Base-by-base conservation (phyloP, 345 rosid species). In the Hibiscus tridactylites region DNA sequence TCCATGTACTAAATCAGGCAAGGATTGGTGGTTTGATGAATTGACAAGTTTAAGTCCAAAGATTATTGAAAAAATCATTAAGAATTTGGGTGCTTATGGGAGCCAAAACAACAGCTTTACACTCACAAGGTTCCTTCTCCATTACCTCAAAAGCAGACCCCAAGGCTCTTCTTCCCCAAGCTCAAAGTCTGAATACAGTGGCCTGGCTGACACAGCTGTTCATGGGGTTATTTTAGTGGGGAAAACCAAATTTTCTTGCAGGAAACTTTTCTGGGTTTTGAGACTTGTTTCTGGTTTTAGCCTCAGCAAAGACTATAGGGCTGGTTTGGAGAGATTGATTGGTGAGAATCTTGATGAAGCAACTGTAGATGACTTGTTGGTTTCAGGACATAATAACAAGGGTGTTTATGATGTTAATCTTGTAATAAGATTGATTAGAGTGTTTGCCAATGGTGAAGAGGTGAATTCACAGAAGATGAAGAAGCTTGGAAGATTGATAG, bases 1-100 rank as follows among this genome's bases (percentile, higher is more conserved):
- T 56, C 84, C 76, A 16, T 72, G 74, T 29, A 73, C 80, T 29
- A 79, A 57, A 66, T 65, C 82, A 72, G 74, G 80, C 68, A 84
- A 84, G 53, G 83, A 78, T 42, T 92, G 97, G 96, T 92, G 97
- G 96, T 92, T 92, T 44, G 85, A 88, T 15, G 96, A 84, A 65
- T 39, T 90, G 74, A 64, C 87, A 4, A 39, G 28, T 33, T 77
- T 92, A 16, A 75, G 90, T 6, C 92, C 96, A 9, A 50, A 65
- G 50, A 79, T 81, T 7, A 79, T 90, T 2, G 84, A 71, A 42
- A 92, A 75, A 78, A 19, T 92, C 29, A 74, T 86, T n/a, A 81
- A 74, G 75, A 85, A 73, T 31, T 74, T 87, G 26, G 86, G 90
- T 37, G 87, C 84, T 79, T 81, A 70, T 33, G 84, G 86, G 13